Evolutionary conservation across 176 grass and related monocot species (phyloP).

Genomic region (Poa pratensis): DNA sequence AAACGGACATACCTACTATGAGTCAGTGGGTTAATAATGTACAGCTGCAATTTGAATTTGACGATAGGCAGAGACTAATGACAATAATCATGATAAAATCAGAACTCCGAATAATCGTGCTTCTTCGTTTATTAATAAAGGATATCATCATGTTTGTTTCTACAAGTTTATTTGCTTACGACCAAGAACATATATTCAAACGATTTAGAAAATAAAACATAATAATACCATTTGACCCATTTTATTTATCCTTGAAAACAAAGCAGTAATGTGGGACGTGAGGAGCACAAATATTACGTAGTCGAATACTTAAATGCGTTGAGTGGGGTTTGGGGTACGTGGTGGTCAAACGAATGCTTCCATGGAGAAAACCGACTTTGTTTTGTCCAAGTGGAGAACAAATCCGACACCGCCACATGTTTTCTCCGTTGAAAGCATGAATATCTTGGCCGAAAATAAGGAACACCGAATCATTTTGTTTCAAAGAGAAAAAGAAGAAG

Average conservation of each 20-base stretch:
- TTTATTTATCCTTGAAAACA: not conserved
- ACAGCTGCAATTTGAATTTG: no score
- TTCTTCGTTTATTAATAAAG: not conserved
- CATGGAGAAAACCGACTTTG: not conserved
- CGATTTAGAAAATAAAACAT: not conserved
- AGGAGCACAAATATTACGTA: constrained; percentile 7
- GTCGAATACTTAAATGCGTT: constrained; percentile 2
- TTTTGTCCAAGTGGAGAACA: not conserved
- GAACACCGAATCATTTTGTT: not conserved
- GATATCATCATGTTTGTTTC: not conserved
- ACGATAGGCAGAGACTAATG: no score
- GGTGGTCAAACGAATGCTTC: not conserved
- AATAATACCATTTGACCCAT: not conserved
- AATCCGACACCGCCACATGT: not conserved
- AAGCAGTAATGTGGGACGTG: constrained; percentile 13
- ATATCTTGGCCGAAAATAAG: not conserved
- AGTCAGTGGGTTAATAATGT: no score
- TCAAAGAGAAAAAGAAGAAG: no score
- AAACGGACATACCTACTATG: no score
- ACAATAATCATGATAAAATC: no score
- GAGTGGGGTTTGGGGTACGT: not conserved
- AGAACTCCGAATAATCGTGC: not conserved
- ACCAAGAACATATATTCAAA: not conserved
- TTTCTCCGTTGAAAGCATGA: not conserved
- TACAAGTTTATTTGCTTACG: not conserved